Conservation (phyloP, 83 land plant species). For the Picea abies region DNA sequence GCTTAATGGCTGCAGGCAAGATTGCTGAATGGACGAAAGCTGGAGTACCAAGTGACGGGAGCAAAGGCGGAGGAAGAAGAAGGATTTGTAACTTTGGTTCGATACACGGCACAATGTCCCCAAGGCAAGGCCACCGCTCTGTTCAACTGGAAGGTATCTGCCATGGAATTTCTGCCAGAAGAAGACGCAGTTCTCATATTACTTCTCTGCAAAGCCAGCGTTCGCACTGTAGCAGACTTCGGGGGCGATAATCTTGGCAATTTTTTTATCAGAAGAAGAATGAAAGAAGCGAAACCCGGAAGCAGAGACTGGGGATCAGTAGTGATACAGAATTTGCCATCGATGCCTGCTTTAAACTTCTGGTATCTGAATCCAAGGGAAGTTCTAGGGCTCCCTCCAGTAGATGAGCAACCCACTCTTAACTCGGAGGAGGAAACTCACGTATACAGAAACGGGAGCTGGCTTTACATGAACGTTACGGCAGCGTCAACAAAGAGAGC, state of each 20-base stretch:
- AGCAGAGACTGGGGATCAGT: slow-evolving; percentile 87
- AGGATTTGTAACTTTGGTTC: slow-evolving; percentile 77
- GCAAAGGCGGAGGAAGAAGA: slow-evolving; percentile 56
- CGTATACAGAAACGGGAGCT: slow-evolving; percentile 14
- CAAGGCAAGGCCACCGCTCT: slow-evolving; percentile 86
- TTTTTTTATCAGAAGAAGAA: slow-evolving; percentile 56
- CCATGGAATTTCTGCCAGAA: slow-evolving; percentile 80
- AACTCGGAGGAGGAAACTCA: slow-evolving; percentile 17
- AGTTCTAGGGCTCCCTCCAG: neutral
- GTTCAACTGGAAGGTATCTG: slow-evolving; percentile 81
- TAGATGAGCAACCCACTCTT: neutral
- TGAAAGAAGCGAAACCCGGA: slow-evolving; percentile 53
- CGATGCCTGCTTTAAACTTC: slow-evolving; percentile 15
- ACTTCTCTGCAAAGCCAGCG: slow-evolving; percentile 58
- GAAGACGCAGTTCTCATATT: slow-evolving; percentile 80
- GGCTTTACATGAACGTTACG: neutral
- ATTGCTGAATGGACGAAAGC: slow-evolving; percentile 67
- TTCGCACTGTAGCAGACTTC: slow-evolving; percentile 64
- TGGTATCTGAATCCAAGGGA: slow-evolving; percentile 38
- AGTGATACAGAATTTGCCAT: slow-evolving; percentile 44
- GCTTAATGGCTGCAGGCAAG: slow-evolving; percentile 39
- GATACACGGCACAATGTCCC: slow-evolving; percentile 61
- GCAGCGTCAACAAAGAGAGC: too few relatives aligned
- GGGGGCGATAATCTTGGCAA: slow-evolving; percentile 56
- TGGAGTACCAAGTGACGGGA: slow-evolving; percentile 60